Conservation (phyloP, 805 yeast genomes). For the Metschnikowia gelsemii region DNA sequence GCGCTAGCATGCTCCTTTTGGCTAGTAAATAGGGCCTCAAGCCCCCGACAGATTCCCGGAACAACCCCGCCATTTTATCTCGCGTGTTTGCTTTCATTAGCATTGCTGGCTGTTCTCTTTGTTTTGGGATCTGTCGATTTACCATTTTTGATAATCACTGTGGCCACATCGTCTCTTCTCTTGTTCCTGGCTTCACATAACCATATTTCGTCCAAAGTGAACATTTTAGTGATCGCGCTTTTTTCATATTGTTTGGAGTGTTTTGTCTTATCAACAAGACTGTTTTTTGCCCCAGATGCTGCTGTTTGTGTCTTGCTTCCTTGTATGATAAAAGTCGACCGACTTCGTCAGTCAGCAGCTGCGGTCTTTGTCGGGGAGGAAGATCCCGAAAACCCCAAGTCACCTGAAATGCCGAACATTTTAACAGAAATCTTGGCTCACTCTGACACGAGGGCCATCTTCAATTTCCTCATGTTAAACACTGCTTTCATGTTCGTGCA, state of each 20-base stretch:
- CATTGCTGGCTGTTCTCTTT: constrained; percentile 4
- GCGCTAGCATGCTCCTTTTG: constrained; percentile 20
- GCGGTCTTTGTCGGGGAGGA: background rate
- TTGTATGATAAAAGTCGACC: constrained; percentile 13
- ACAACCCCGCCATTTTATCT: constrained; percentile 3
- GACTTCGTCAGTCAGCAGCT: background rate
- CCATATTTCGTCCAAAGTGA: constrained; percentile 9
- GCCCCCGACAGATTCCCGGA: background rate
- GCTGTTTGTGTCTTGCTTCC: constrained; percentile 14
- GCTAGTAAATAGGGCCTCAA: constrained; percentile 11
- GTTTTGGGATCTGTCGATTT: constrained; percentile 5
- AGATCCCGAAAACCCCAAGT: constrained; percentile 10
- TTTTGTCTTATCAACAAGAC: constrained; percentile 14
- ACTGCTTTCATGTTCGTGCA: constrained; percentile 94
- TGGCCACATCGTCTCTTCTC: constrained; percentile 16
- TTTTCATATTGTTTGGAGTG: constrained; percentile 18
- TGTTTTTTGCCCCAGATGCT: constrained; percentile 5
- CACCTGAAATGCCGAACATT: constrained; percentile 19
- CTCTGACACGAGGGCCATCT: constrained; percentile 80
- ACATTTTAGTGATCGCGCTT: constrained; percentile 12
- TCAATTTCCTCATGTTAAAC: constrained; percentile 80
- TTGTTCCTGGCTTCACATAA: constrained; percentile 14
- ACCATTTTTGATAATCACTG: constrained; percentile 16
- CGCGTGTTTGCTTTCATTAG: constrained; percentile 1
- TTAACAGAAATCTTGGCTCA: constrained; percentile 36